A percentile compares a stretch with the other conserved stretches of the same genome.
Evolutionary conservation across 2,329 filamentous ascomycete species (phyloP).

Genomic region (Tolypocladium inflatum): DNA sequence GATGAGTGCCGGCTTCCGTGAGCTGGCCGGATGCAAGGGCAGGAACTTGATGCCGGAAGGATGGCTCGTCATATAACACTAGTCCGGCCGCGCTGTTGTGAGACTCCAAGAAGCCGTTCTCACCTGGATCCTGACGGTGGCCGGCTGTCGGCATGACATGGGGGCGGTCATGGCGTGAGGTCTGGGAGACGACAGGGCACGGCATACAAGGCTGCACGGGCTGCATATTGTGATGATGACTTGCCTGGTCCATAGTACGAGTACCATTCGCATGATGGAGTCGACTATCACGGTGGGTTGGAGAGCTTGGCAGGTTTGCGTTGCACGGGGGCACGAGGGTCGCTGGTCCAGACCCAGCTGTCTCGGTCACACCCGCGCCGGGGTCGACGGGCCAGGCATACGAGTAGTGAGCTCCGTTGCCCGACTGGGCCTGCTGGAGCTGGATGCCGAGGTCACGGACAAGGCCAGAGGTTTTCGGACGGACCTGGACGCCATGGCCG

Average conservation of each 20-base stretch:
- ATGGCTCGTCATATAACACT: background rate
- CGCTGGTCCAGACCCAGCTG: background rate
- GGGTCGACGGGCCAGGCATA: slow-evolving; percentile 2
- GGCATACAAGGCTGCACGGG: background rate
- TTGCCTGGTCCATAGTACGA: background rate
- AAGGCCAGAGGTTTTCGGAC: background rate
- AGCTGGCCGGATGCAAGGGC: background rate
- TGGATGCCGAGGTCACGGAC: background rate
- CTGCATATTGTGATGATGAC: slow-evolving; percentile 1
- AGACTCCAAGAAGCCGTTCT: background rate
- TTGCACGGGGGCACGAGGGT: slow-evolving; percentile 1
- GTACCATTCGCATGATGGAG: background rate
- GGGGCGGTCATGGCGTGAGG: background rate
- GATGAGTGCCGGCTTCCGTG: background rate
- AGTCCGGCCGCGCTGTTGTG: background rate
- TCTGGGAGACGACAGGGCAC: background rate
- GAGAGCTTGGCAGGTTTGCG: background rate
- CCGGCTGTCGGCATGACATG: slow-evolving; percentile 4
- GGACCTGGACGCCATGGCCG: background rate
- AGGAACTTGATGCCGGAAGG: slow-evolving; percentile 3
- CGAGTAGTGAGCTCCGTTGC: background rate
- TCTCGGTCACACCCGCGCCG: slow-evolving; percentile 2
- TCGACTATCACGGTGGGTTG: slow-evolving; percentile 2
- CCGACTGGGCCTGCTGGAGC: background rate
- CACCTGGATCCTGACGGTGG: background rate